Conservation (phyloP, 2,329 filamentous ascomycete species). For the Lachnellula willkommii region DNA sequence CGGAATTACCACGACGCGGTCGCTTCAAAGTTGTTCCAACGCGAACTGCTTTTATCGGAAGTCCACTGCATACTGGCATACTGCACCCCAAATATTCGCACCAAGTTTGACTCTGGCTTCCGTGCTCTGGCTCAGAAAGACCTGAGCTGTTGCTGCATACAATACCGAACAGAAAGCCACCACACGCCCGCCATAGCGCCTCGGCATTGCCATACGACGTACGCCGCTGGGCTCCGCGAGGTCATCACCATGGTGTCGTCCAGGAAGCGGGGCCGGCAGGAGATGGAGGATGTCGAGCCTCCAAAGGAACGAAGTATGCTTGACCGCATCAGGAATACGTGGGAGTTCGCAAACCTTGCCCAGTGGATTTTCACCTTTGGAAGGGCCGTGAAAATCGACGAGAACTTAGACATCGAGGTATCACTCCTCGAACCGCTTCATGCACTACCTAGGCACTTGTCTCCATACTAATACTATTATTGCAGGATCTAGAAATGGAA, state of each 20-base stretch:
- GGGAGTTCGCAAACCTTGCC: slow-evolving; percentile 90
- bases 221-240: slow-evolving; percentile 1
- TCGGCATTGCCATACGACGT: slow-evolving; percentile 2
- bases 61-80: too few relatives aligned
- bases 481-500: slow-evolving; percentile 80
- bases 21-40: too few relatives aligned
- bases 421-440: slow-evolving; percentile 7
- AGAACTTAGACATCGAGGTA: slow-evolving; percentile 87
- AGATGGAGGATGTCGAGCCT: slow-evolving; percentile 34
- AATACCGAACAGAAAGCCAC: too few relatives aligned
- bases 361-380: slow-evolving; percentile 95
- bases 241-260: slow-evolving; percentile 38
- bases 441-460: background rate
- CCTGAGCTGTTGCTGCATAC: too few relatives aligned
- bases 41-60: too few relatives aligned
- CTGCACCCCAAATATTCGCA: too few relatives aligned
- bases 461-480: slow-evolving; percentile 10
- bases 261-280: slow-evolving; percentile 45
- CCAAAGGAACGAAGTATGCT: slow-evolving; percentile 41
- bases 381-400: slow-evolving; percentile 80
- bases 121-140: too few relatives aligned
- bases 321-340: slow-evolving; percentile 74
- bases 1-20: too few relatives aligned
- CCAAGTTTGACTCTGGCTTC: too few relatives aligned
- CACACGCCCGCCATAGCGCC: too few relatives aligned